phyloP scores from a whole-genome alignment of 2,329 filamentous ascomycete species.

The Boeremia lycopersici region DNA sequence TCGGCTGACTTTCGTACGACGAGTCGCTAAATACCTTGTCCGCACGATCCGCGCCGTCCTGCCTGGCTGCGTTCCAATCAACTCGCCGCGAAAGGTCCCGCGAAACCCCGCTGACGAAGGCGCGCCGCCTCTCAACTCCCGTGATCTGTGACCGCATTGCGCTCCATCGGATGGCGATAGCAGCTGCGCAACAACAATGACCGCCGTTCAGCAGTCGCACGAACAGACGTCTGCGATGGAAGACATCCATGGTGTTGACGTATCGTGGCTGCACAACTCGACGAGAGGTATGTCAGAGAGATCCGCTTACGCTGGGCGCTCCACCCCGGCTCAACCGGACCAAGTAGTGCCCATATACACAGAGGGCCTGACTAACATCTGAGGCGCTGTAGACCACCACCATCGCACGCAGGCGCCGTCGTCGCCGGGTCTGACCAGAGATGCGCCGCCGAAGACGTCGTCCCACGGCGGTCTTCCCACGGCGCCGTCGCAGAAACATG shows the following conservation, averaged over 20 bases:
- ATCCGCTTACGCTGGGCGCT: conserved; percentile 33
- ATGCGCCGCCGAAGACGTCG: conserved; percentile 45
- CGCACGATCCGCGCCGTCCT: conserved; percentile 2
- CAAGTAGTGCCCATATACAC: conserved; percentile 10
- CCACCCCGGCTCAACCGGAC: conserved; percentile 29
- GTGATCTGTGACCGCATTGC: conserved; percentile 11
- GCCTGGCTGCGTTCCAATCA: neutral
- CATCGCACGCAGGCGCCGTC: conserved; percentile 46
- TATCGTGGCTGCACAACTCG: conserved; percentile 88
- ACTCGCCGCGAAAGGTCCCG: conserved; percentile 20
- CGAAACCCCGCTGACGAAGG: conserved; percentile 39
- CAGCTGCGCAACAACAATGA: conserved; percentile 27
- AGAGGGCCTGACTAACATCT: conserved; percentile 26
- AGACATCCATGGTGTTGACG: conserved; percentile 80
- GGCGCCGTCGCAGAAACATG: conserved; percentile 21
- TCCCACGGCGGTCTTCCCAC: conserved; percentile 39
- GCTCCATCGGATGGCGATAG: conserved; percentile 34
- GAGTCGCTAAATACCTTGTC: conserved; percentile 7
- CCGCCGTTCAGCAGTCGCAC: conserved; percentile 27
- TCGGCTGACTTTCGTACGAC: conserved; percentile 17
- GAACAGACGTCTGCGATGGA: conserved; percentile 64
- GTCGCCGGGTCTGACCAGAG: conserved; percentile 42
- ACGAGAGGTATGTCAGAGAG: conserved; percentile 69
- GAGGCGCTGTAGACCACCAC: conserved; percentile 38
- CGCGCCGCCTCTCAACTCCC: conserved; percentile 15